A percentile compares a stretch with the other conserved stretches of the same genome.
Evolutionary conservation across 495 filamentous ascomycete species (phyloP).

Genomic region (Xylaria sp.): DNA sequence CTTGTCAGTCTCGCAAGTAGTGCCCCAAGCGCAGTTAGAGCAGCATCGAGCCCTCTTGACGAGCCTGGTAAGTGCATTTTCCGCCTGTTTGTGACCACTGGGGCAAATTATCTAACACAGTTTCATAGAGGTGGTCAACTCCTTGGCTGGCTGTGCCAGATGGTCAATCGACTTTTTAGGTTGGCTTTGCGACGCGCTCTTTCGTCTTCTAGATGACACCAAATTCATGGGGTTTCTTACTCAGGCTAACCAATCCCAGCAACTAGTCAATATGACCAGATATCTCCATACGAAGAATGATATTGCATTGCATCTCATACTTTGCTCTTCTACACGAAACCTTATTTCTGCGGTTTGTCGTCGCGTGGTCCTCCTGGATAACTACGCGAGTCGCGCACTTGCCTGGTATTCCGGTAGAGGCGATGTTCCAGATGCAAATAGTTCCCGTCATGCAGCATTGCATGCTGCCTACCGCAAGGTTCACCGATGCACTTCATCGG

Average conservation of each 20-base stretch:
- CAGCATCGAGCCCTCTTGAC: conserved; percentile 61
- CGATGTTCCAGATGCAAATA: conserved; percentile 35
- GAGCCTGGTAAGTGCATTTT: conserved; percentile 63
- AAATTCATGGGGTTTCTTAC: conserved; percentile 51
- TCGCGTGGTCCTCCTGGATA: conserved; percentile 59
- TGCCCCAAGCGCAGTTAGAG: conserved; percentile 43
- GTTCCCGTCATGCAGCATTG: conserved; percentile 41
- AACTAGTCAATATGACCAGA: conserved; percentile 56
- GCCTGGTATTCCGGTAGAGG: conserved; percentile 47
- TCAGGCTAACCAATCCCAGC: conserved; percentile 32
- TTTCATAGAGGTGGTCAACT: conserved; percentile 57
- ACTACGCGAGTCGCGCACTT: conserved; percentile 44
- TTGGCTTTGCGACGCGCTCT: conserved; percentile 72
- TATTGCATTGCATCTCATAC: conserved; percentile 70
- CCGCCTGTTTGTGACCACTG: not conserved
- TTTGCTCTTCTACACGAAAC: conserved; percentile 75
- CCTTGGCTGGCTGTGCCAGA: conserved; percentile 60
- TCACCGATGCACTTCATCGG: conserved; percentile 47
- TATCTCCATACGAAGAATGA: conserved; percentile 55
- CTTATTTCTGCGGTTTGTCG: conserved; percentile 74
- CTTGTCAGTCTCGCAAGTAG: conserved; percentile 68
- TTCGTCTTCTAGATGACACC: conserved; percentile 65
- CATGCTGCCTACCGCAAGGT: conserved; percentile 58
- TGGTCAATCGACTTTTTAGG: conserved; percentile 75
- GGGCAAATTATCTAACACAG: conserved; percentile 6